phyloP scores from a whole-genome alignment of 352 stramenopile genomes.

The Pythium vanterpoolii region DNA sequence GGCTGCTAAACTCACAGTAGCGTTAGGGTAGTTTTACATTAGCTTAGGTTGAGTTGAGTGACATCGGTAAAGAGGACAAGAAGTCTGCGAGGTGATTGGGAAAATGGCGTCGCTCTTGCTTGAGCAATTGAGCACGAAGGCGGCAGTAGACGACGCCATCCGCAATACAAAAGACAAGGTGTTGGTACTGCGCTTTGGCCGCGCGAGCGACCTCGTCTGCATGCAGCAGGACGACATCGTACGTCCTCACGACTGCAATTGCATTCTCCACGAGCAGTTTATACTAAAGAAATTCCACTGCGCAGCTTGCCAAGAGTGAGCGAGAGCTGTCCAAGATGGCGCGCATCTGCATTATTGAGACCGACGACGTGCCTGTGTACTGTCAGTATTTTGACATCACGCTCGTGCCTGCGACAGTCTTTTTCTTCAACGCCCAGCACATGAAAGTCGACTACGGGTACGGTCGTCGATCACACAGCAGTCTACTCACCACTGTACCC shows the following conservation, averaged over 20 bases:
- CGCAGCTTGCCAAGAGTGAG: conserved; percentile 71
- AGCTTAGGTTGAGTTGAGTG: not conserved
- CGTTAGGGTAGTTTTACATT: no score
- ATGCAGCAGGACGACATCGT: conserved; percentile 86
- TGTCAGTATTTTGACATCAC: conserved; percentile 88
- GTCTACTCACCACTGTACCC: not conserved
- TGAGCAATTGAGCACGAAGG: conserved; percentile 58
- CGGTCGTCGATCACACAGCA: not conserved
- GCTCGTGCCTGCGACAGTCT: conserved; percentile 82
- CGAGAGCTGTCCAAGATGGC: conserved; percentile 80
- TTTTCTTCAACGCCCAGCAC: conserved; percentile 87
- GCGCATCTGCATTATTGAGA: conserved; percentile 68
- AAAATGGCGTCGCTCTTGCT: conserved; percentile 72
- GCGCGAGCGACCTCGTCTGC: conserved; percentile 58
- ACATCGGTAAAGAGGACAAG: not conserved
- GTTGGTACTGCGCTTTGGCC: conserved; percentile 78
- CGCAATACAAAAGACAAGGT: conserved; percentile 77
- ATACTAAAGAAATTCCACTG: not conserved
- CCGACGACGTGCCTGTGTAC: conserved; percentile 71
- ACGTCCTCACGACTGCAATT: conserved; percentile 5
- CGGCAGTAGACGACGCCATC: conserved; percentile 73
- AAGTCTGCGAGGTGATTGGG: not conserved
- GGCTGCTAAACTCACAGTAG: not conserved
- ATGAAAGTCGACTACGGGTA: conserved; percentile 90
- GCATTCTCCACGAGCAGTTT: not conserved